Evolutionary conservation across 371 early-diverging fungal species (phyloP), one percentile per base, ranked within the genome.

Genomic region (Syncephalastrum sp.): DNA sequence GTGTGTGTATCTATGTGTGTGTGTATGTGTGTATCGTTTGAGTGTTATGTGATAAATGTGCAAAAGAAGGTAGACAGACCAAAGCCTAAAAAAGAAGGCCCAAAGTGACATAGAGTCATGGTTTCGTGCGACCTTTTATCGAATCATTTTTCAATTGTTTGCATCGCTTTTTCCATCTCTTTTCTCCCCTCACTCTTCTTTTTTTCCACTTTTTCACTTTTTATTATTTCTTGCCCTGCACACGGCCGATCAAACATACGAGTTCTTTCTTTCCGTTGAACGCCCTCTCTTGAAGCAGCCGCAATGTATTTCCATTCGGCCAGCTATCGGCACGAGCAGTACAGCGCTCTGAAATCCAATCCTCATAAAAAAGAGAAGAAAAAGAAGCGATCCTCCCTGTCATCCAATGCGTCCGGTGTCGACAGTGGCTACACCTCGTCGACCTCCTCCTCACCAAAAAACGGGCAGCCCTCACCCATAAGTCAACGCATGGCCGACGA

Each of bases 391-490:
- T 50, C 63, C 10, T 69, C 77, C n/a, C 47, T 69, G 29, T 66
- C 72, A 59, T 70, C 72, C 46, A 64, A 65, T 13, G 55, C 61
- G 29, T 71, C 75, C 29, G 61, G 68, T 10, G 67, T 64, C 47
- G 77, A 77, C 54, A 77, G 77, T 47, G 77, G 77, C 29, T 77
- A 77, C 23, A 65, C 59, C 10, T 77, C 77, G 1, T 67, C 71
- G 1, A 59, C 72, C 6, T 75, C 72, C 25, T 67, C 69, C 7
- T 61, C 66, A n/a, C 63, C 70, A 1, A 53, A 59, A 12, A 53
- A 51, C 10, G 51, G 42, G 48, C 61, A 56, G 23, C 59, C 59
- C 4, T 59, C 59, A 12, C 59, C 59, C 13, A 19, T 53, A 2
- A 60, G 54, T 19, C 41, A 24, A 12, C 54, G 54, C 15, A 49